These are phyloP conservation scores for Arbutus unedo DNA, from an alignment of 148 eudicot genomes.

Conservation along the genomic window DNA sequence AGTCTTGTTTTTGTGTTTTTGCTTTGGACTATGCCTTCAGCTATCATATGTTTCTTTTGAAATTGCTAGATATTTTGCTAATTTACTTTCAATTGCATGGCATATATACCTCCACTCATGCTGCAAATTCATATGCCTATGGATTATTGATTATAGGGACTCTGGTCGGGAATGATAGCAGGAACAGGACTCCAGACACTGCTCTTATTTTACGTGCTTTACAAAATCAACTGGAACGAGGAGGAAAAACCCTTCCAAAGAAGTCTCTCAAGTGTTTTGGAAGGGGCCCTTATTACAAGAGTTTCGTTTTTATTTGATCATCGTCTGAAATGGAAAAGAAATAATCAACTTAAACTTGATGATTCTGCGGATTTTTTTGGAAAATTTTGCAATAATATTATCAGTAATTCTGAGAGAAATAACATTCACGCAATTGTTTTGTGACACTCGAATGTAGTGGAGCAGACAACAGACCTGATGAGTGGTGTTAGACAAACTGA, in stretches of 20 bases:
- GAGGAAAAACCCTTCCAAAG: constrained; percentile 40
- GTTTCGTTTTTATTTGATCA: neutral
- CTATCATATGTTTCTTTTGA: neutral
- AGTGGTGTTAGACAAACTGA: too few species aligned
- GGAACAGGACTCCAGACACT: constrained; percentile 65
- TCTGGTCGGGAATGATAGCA: constrained; percentile 84
- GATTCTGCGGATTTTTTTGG: neutral
- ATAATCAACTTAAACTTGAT: neutral
- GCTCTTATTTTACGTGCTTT: constrained; percentile 50
- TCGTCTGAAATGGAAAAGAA: neutral
- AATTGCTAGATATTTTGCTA: neutral
- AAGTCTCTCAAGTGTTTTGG: too few species aligned
- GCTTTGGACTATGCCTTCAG: neutral
- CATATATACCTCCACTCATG: neutral
- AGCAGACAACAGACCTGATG: constrained; percentile 52
- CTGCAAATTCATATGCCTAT: neutral
- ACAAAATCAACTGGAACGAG: constrained; percentile 72
- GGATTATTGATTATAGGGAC: constrained; percentile 39
- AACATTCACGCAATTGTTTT: too few species aligned
- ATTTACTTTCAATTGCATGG: neutral
- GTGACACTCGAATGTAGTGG: constrained; percentile 37
- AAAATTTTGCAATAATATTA: too few species aligned
- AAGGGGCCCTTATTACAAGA: neutral
- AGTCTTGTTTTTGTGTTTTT: neutral
- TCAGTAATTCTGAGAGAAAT: neutral